phyloP scores from a whole-genome alignment of 2,329 filamentous ascomycete genomes.

The Scolecobasidium constrictum region DNA sequence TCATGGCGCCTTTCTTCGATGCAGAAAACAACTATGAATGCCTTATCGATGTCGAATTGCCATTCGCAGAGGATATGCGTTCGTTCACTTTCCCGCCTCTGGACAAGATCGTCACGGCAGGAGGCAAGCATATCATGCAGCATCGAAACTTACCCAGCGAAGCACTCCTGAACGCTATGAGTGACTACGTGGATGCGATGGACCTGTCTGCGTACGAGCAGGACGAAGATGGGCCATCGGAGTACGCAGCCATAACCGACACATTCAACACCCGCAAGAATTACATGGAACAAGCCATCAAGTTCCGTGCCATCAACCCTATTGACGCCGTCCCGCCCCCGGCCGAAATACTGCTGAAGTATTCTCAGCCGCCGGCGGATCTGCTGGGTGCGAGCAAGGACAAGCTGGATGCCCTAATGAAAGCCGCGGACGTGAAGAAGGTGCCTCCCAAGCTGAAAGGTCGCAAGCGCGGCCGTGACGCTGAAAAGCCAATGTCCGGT shows the following conservation, averaged over 20 bases:
- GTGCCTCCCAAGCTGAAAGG: slow-evolving; percentile 73
- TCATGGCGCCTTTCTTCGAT: slow-evolving; percentile 73
- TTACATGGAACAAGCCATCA: slow-evolving; percentile 75
- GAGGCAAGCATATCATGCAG: slow-evolving; percentile 65
- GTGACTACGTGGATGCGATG: slow-evolving; percentile 86
- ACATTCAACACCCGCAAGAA: slow-evolving; percentile 80
- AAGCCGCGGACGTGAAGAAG: slow-evolving; percentile 74
- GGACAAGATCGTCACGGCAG: slow-evolving; percentile 79
- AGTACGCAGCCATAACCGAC: slow-evolving; percentile 71
- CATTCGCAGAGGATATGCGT: slow-evolving; percentile 86
- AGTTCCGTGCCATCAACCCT: slow-evolving; percentile 68
- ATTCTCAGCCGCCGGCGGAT: slow-evolving; percentile 59
- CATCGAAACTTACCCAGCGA: slow-evolving; percentile 74
- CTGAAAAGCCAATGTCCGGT: slow-evolving; percentile 75
- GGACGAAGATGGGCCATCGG: slow-evolving; percentile 60
- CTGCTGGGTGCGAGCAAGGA: slow-evolving; percentile 49
- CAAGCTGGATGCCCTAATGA: slow-evolving; percentile 52
- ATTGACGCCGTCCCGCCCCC: slow-evolving; percentile 51
- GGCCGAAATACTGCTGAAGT: slow-evolving; percentile 57
- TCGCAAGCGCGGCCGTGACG: slow-evolving; percentile 54
- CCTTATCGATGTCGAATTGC: slow-evolving; percentile 78
- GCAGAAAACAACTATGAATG: slow-evolving; percentile 58
- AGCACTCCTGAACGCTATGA: slow-evolving; percentile 70
- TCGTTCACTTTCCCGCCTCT: slow-evolving; percentile 86
- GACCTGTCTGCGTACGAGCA: slow-evolving; percentile 62